These are phyloP conservation scores for Salix dunnii DNA, from an alignment of 345 rosid genomes.

Conservation along the genomic window DNA sequence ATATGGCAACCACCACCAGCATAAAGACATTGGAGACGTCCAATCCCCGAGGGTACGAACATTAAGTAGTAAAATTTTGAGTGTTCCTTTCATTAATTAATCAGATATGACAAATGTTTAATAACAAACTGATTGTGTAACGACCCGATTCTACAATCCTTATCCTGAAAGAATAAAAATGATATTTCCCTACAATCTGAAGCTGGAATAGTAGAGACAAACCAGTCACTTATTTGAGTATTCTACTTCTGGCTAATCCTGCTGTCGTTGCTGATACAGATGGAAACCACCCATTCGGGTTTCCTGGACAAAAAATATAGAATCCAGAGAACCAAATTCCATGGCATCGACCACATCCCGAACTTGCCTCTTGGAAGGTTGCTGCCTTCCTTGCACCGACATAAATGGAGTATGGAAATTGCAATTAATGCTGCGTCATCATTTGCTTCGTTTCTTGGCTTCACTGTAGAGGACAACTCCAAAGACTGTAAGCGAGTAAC, in stretches of 20 bases:
- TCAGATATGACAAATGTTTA: constrained; percentile 48
- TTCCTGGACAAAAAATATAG: constrained; percentile 26
- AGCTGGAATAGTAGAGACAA: constrained; percentile 28
- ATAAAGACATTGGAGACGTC: neutral
- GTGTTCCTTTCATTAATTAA: constrained; percentile 41
- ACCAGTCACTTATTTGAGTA: constrained; percentile 38
- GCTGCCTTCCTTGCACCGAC: constrained; percentile 22
- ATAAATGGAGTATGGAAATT: constrained; percentile 19
- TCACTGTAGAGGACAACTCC: constrained; percentile 96
- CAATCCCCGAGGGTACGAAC: neutral
- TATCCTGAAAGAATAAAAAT: constrained; percentile 44
- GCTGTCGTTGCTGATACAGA: constrained; percentile 44
- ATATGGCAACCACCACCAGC: neutral
- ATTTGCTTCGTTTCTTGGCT: constrained; percentile 94
- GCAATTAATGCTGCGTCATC: constrained; percentile 26
- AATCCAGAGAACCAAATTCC: constrained; percentile 26
- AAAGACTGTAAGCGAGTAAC: constrained; percentile 79
- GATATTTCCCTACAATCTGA: constrained; percentile 36
- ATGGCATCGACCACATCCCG: constrained; percentile 18
- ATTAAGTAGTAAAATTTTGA: constrained; percentile 7
- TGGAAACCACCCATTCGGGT: constrained; percentile 35
- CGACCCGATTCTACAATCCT: constrained; percentile 34
- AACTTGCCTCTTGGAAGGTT: constrained; percentile 16
- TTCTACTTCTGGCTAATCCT: constrained; percentile 37
- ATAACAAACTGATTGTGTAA: constrained; percentile 43